These are phyloP conservation scores for Fomitopsis betulina DNA, from an alignment of 1,284 basidiomycete genomes.

Conservation along the genomic window DNA sequence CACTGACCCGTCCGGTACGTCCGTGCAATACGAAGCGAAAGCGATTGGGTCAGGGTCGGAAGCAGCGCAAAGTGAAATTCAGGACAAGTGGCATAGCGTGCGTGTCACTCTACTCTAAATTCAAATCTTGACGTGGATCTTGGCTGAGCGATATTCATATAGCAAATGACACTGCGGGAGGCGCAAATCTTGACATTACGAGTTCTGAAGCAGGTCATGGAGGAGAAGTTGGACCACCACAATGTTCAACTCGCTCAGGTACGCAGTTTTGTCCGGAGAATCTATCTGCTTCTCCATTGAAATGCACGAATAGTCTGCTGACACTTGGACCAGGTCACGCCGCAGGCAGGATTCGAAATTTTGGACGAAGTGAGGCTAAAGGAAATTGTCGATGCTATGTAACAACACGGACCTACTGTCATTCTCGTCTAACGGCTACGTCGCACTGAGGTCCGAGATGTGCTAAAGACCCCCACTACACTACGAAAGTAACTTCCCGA, in stretches of 20 bases:
- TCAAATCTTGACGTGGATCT: not conserved
- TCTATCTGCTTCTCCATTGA: constrained; percentile 2
- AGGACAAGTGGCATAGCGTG: constrained; percentile 97
- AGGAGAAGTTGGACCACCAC: constrained; percentile 97
- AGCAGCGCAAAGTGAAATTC: constrained; percentile 94
- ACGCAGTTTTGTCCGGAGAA: constrained; percentile 16
- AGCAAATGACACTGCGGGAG: constrained; percentile 93
- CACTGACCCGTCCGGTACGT: constrained; percentile 99
- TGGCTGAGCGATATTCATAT: constrained; percentile 2
- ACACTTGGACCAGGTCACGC: constrained; percentile 50
- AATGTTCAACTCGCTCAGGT: constrained; percentile 98
- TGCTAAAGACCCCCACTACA: not conserved
- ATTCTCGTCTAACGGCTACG: not conserved
- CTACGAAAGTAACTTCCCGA: no score
- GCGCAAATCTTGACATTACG: constrained; percentile 85
- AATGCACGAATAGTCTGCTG: not conserved
- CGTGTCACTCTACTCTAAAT: constrained; percentile 12
- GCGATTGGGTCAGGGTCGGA: constrained; percentile 98
- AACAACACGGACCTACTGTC: constrained; percentile 21
- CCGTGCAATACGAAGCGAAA: constrained; percentile 96
- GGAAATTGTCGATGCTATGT: constrained; percentile 79
- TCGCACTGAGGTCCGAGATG: not conserved
- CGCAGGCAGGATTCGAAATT: constrained; percentile 78
- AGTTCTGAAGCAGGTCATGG: constrained; percentile 99
- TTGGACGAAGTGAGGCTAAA: constrained; percentile 74